These are phyloP conservation scores for Botryococcus braunii DNA, from an alignment of 163 green algal species.

Conservation along the genomic window DNA sequence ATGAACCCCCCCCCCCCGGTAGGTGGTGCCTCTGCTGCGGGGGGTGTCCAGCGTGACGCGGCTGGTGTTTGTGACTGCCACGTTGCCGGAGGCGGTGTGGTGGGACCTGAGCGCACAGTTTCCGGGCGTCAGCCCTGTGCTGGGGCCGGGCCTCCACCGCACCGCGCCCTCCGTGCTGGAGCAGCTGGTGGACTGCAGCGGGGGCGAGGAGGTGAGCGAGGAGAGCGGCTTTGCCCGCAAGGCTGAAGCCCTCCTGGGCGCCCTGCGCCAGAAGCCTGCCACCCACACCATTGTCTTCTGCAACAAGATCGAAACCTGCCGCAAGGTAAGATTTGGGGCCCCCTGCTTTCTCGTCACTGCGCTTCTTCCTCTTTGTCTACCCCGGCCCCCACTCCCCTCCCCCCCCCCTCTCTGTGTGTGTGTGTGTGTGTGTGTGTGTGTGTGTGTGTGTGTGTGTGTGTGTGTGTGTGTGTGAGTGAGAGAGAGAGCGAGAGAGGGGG, in stretches of 20 bases:
- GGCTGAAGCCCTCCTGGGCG: conserved; percentile 49
- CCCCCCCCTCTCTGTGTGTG: too few species aligned
- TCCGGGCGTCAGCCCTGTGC: conserved; percentile 38
- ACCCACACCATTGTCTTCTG: conserved; percentile 74
- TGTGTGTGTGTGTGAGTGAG: too few species aligned
- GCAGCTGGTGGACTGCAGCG: conserved; percentile 86
- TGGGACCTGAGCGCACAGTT: conserved; percentile 46
- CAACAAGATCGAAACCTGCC: conserved; percentile 93
- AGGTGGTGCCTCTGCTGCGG: conserved; percentile 51
- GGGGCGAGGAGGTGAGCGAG: conserved; percentile 68
- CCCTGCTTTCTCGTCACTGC: neutral
- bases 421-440: too few species aligned
- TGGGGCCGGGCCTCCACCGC: conserved; percentile 45
- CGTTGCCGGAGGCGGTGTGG: conserved; percentile 62
- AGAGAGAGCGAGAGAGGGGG: too few species aligned
- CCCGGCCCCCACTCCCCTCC: too few species aligned
- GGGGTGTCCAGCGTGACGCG: conserved; percentile 28
- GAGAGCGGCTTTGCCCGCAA: conserved; percentile 73
- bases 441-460: too few species aligned
- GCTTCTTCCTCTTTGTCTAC: too few species aligned
- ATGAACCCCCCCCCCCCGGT: conserved; percentile 1
- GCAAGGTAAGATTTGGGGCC: too few species aligned
- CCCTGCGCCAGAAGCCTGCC: conserved; percentile 19
- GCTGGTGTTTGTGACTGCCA: conserved; percentile 76
- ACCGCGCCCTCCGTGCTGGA: conserved; percentile 49